Percentiles rank a stretch among this genome's conserved stretches.
These are phyloP conservation scores for Penicillium sp. DNA, from an alignment of 2,329 filamentous ascomycete genomes.

Conservation along the genomic window DNA sequence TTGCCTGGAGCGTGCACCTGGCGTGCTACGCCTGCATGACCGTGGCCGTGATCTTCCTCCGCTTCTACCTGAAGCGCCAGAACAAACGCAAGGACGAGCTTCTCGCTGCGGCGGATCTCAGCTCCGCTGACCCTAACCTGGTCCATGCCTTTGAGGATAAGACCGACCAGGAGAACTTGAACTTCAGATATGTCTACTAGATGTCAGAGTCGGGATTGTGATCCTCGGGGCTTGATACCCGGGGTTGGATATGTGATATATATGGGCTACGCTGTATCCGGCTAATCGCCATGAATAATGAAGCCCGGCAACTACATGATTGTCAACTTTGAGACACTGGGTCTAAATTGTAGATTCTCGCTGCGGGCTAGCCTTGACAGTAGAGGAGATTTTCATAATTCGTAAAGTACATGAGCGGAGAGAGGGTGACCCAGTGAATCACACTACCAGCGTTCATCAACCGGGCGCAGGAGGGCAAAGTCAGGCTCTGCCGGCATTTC, in stretches of 20 bases:
- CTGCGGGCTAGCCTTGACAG: too few species aligned
- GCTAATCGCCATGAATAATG: background rate
- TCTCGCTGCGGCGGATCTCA: constrained; percentile 44
- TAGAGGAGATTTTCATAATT: background rate
- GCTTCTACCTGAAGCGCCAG: constrained; percentile 60
- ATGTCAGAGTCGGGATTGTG: background rate
- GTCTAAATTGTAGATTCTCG: too few species aligned
- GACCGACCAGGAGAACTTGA: constrained; percentile 63
- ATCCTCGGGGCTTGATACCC: background rate
- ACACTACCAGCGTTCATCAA: background rate
- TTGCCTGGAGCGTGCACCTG: constrained; percentile 69
- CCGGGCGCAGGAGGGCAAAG: background rate
- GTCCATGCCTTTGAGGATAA: constrained; percentile 64
- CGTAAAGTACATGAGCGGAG: background rate
- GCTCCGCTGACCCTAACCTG: constrained; percentile 46
- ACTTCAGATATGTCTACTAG: constrained; percentile 61
- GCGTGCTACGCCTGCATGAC: constrained; percentile 68
- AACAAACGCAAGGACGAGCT: constrained; percentile 61
- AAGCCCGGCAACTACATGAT: background rate
- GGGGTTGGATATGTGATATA: background rate
- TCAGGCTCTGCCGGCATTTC: constrained; percentile 17
- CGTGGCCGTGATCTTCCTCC: constrained; percentile 58
- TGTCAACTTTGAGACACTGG: background rate
- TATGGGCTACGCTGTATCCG: background rate
- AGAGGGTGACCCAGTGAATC: too few species aligned